Conservation (phyloP, 176 grass and related monocot genomes). For the Phyllostachys edulis region DNA sequence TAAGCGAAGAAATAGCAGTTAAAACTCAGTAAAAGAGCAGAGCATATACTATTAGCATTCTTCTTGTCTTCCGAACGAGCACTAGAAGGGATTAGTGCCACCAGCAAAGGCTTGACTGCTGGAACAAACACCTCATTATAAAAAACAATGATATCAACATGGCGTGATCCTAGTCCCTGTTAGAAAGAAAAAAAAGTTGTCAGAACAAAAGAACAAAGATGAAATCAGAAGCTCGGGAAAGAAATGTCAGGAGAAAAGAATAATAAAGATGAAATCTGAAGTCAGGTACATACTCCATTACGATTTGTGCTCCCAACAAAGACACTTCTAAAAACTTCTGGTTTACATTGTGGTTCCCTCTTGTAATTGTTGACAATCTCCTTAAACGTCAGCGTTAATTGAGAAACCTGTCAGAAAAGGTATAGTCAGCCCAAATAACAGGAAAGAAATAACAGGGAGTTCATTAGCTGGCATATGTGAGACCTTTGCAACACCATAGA, state of each 20-base stretch:
- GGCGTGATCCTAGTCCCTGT: slow-evolving; percentile 60
- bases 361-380: slow-evolving; percentile 76
- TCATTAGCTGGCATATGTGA: slow-evolving; percentile 27
- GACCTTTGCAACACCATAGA: slow-evolving; percentile 98
- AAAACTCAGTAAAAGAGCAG: slow-evolving; percentile 28
- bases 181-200: slow-evolving; percentile 14
- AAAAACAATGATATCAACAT: slow-evolving; percentile 89
- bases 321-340: slow-evolving; percentile 67
- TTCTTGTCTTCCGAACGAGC: slow-evolving; percentile 55
- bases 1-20: slow-evolving; percentile 16
- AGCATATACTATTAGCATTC: slow-evolving; percentile 51
- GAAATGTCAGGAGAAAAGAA: slow-evolving; percentile 26
- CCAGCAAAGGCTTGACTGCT: slow-evolving; percentile 74
- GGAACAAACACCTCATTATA: slow-evolving; percentile 95
- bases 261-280: background rate
- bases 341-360: slow-evolving; percentile 84
- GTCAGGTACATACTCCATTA: slow-evolving; percentile 44
- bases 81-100: slow-evolving; percentile 51
- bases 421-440: slow-evolving; percentile 35
- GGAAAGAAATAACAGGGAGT: slow-evolving; percentile 3
- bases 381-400: slow-evolving; percentile 62
- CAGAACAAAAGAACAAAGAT: slow-evolving; percentile 26
- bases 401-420: slow-evolving; percentile 61
- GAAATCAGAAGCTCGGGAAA: slow-evolving; percentile 19
- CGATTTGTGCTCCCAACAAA: slow-evolving; percentile 60